Conservation (phyloP, 345 rosid species). For the Populus alba region DNA sequence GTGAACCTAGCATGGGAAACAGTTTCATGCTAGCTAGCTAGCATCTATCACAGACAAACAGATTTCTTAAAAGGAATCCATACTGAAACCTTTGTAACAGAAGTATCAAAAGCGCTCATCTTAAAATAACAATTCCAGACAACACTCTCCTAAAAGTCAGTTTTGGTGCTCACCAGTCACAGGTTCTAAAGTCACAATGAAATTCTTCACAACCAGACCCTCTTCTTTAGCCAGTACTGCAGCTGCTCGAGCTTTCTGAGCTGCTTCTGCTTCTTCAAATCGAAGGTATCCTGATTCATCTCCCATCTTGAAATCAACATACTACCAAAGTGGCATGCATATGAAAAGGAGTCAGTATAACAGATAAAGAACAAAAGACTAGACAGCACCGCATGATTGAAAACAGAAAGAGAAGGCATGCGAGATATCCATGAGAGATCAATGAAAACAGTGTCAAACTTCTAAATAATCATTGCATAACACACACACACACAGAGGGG, state of each 20-base stretch:
- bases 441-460: background rate
- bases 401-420: background rate
- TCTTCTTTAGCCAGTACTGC: constrained; percentile 85
- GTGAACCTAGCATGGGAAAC: background rate
- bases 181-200: constrained; percentile 73
- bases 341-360: constrained; percentile 5
- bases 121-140: background rate
- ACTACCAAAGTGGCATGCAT: constrained; percentile 33
- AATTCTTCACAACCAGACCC: constrained; percentile 76
- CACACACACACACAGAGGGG: background rate
- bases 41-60: background rate
- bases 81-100: background rate
- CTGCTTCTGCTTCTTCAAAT: constrained; percentile 83
- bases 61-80: background rate
- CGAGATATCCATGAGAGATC: background rate
- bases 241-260: constrained; percentile 93
- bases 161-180: constrained; percentile 53
- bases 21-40: background rate
- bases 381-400: background rate
- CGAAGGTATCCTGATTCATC: constrained; percentile 69
- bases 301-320: constrained; percentile 85
- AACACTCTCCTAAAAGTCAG: background rate
- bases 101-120: background rate
- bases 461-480: background rate
- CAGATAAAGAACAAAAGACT: constrained; percentile 2